Evolutionary conservation across 1,284 basidiomycete species (phyloP).

Genomic region (Trametes polyzona): DNA sequence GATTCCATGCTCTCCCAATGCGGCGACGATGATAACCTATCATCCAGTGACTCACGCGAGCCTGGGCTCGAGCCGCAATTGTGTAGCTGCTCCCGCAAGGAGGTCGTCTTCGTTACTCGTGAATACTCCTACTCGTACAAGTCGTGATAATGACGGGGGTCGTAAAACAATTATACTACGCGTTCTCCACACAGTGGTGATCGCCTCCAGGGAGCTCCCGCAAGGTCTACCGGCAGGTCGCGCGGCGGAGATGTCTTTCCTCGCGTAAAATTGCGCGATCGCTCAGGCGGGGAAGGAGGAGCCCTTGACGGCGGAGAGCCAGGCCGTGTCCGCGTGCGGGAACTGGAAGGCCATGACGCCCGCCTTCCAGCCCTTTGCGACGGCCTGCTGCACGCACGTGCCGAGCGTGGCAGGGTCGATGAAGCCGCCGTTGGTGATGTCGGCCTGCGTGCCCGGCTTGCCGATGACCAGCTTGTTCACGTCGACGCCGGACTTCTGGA

Average conservation of each 20-base stretch:
- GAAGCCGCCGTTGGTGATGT: constrained; percentile 60
- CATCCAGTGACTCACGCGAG: no score
- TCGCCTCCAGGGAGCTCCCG: no score
- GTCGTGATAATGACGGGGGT: neutral
- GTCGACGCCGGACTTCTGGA: constrained; percentile 56
- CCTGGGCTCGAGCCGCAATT: no score
- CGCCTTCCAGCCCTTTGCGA: constrained; percentile 59
- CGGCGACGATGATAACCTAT: no score
- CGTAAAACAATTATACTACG: constrained; percentile 2
- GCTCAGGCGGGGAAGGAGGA: constrained; percentile 4
- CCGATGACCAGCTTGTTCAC: constrained; percentile 60
- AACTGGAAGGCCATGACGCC: constrained; percentile 47
- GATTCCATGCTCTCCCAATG: no score
- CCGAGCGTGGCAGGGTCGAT: constrained; percentile 57
- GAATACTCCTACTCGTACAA: constrained; percentile 8
- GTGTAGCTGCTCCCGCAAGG: no score
- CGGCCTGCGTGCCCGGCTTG: constrained; percentile 52
- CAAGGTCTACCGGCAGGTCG: neutral
- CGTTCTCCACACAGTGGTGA: neutral
- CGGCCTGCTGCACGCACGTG: constrained; percentile 56
- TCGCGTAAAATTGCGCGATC: neutral
- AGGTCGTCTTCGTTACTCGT: constrained; percentile 1
- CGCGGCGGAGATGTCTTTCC: neutral
- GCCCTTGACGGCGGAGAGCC: constrained; percentile 15
- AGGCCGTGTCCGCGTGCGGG: constrained; percentile 11